phyloP scores from a whole-genome alignment of 805 yeast species.

The Myxozyma udenii region DNA sequence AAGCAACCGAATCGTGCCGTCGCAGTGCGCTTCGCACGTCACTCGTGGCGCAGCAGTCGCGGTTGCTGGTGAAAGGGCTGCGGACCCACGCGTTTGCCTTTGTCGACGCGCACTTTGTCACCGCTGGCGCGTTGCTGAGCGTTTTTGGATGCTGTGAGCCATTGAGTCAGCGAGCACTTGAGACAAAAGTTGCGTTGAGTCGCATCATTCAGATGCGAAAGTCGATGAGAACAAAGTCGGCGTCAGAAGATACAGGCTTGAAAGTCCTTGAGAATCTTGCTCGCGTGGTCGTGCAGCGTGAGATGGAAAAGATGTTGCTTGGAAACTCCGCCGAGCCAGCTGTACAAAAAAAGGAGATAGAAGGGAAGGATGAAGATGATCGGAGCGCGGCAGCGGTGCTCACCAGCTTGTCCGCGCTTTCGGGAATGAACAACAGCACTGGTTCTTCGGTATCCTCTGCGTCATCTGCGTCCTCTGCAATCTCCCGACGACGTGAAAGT shows the following conservation, averaged over 20 bases:
- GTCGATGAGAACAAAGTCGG: slow-evolving; percentile 4
- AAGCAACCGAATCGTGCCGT: slow-evolving; percentile 19
- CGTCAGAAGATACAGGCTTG: slow-evolving; percentile 5
- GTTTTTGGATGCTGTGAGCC: slow-evolving; percentile 23
- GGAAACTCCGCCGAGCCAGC: neutral
- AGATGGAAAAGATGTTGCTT: slow-evolving; percentile 22
- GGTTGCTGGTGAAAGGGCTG: slow-evolving; percentile 10
- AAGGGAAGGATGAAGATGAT: slow-evolving; percentile 11
- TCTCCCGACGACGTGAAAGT: no score
- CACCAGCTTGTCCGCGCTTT: slow-evolving; percentile 3
- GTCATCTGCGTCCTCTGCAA: no score
- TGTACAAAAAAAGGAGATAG: neutral
- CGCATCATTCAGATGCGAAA: slow-evolving; percentile 24
- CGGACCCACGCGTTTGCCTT: slow-evolving; percentile 16
- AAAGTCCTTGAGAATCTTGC: slow-evolving; percentile 23
- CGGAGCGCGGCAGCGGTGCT: slow-evolving; percentile 11
- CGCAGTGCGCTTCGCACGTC: slow-evolving; percentile 21
- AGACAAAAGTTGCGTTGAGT: slow-evolving; percentile 23
- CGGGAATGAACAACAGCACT: no score
- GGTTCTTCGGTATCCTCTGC: no score
- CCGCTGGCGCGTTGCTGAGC: slow-evolving; percentile 23
- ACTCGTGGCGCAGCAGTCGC: slow-evolving; percentile 4
- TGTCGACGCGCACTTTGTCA: slow-evolving; percentile 18
- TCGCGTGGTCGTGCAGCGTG: slow-evolving; percentile 19
- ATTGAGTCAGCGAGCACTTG: slow-evolving; percentile 21